phyloP scores from a whole-genome alignment of 2,329 filamentous ascomycete genomes.

The Phyllosticta citriasiana region DNA sequence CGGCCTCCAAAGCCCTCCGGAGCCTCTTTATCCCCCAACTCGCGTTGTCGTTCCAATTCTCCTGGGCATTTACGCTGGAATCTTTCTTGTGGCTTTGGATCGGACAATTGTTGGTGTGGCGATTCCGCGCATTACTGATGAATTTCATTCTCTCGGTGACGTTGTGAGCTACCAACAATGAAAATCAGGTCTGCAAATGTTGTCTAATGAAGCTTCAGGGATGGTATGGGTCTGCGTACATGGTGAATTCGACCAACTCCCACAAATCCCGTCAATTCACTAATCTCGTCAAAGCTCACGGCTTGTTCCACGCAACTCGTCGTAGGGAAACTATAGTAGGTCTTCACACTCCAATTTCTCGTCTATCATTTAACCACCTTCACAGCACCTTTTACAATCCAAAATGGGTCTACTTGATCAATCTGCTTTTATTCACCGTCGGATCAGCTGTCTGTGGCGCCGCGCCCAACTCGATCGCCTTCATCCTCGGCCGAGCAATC shows the following conservation, averaged over 20 bases:
- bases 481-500: constrained; percentile 38
- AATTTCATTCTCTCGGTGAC: constrained; percentile 6
- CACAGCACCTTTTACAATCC: constrained; percentile 34
- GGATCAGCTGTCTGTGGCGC: constrained; percentile 42
- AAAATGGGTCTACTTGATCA: constrained; percentile 35
- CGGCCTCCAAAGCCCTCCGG: not conserved
- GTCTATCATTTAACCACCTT: not conserved
- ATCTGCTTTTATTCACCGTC: constrained; percentile 40
- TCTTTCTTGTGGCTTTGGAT: constrained; percentile 9
- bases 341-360: not conserved
- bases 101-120: constrained; percentile 6
- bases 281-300: constrained; percentile 14
- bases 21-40: not conserved
- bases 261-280: not conserved
- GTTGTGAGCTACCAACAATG: not conserved
- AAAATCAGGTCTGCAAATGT: not conserved
- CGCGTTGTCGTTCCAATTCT: constrained; percentile 2
- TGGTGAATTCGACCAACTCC: constrained; percentile 18
- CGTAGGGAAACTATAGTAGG: constrained; percentile 31
- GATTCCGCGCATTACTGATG: constrained; percentile 9
- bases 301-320: constrained; percentile 30
- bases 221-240: constrained; percentile 25
- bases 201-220: not conserved
- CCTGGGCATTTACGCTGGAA: not conserved
- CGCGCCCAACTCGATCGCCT: constrained; percentile 40